Evolutionary conservation across 2,329 filamentous ascomycete genomes (phyloP).

Genomic region (Penicillium fuscoglaucum): DNA sequence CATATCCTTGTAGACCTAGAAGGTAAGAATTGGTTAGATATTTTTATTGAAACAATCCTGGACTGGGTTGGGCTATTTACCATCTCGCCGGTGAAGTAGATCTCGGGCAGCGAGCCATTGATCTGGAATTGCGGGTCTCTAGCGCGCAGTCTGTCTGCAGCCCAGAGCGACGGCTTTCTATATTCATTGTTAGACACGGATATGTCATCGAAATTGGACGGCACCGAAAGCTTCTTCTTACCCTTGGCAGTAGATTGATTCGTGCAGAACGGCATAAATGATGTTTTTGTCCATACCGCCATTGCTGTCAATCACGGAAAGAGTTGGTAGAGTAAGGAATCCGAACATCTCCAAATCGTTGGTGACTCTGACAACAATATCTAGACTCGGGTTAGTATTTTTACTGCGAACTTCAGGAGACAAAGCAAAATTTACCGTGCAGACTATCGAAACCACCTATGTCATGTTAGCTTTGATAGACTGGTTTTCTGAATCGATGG

Average conservation of each 20-base stretch:
- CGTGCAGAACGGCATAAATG: conserved; percentile 84
- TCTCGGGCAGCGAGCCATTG: conserved; percentile 49
- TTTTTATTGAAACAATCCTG: not conserved
- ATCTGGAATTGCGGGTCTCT: conserved; percentile 50
- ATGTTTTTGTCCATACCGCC: conserved; percentile 72
- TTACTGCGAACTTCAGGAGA: not conserved
- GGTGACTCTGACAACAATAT: conserved; percentile 67
- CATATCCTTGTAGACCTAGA: conserved; percentile 72
- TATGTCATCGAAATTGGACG: not conserved
- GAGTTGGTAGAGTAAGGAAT: conserved; percentile 70
- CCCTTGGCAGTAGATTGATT: conserved; percentile 79
- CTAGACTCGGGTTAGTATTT: conserved; percentile 30
- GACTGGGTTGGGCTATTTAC: conserved; percentile 29
- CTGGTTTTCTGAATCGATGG: not conserved
- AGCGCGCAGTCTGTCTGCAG: conserved; percentile 55
- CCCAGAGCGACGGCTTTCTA: conserved; percentile 68
- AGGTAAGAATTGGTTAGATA: conserved; percentile 3
- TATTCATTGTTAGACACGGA: conserved; percentile 30
- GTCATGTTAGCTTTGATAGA: conserved; percentile 14
- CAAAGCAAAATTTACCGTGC: conserved; percentile 54
- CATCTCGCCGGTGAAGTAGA: conserved; percentile 92
- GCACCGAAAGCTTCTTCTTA: conserved; percentile 29
- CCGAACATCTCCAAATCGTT: conserved; percentile 74
- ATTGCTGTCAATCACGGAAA: conserved; percentile 66
- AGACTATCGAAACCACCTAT: conserved; percentile 68